Conservation (phyloP, 345 rosid species). For the Brassica carinata region DNA sequence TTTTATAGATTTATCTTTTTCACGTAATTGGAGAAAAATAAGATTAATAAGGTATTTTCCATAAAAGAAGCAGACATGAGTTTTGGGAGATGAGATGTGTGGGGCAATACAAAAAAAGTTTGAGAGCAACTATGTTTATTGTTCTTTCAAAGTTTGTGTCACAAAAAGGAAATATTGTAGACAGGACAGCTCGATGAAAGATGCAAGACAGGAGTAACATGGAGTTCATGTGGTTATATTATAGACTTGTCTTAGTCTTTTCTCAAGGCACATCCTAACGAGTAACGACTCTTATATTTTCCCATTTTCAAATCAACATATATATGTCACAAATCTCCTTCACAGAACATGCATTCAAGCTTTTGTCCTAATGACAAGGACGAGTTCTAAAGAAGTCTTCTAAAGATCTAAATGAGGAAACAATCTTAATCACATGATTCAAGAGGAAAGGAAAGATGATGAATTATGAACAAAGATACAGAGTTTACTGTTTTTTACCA, state of each 20-base stretch:
- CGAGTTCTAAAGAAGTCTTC: conserved; percentile 20
- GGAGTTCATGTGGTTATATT: conserved; percentile 37
- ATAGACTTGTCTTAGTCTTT: conserved; percentile 35
- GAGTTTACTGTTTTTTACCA: background rate
- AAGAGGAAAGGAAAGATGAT: background rate
- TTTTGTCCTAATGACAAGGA: conserved; percentile 25
- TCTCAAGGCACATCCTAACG: conserved; percentile 32
- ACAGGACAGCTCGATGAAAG: conserved; percentile 29
- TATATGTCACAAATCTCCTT: conserved; percentile 21
- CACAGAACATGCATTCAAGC: conserved; percentile 40
- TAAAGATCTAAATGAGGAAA: background rate
- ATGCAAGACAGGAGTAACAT: conserved; percentile 41
- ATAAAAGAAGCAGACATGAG: conserved; percentile 29
- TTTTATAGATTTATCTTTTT: conserved; percentile 7
- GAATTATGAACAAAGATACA: background rate
- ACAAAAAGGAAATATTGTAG: conserved; percentile 29
- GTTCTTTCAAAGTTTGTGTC: conserved; percentile 2
- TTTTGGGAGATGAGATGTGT: conserved; percentile 27
- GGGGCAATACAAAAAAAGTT: conserved; percentile 5
- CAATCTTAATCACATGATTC: background rate
- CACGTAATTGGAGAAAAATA: conserved; percentile 17
- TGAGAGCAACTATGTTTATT: conserved; percentile 27
- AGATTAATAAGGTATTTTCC: background rate
- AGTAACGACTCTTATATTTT: conserved; percentile 19
- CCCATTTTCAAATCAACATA: background rate